Conservation (phyloP, 805 yeast species). For the Pachysolen tannophilus region DNA sequence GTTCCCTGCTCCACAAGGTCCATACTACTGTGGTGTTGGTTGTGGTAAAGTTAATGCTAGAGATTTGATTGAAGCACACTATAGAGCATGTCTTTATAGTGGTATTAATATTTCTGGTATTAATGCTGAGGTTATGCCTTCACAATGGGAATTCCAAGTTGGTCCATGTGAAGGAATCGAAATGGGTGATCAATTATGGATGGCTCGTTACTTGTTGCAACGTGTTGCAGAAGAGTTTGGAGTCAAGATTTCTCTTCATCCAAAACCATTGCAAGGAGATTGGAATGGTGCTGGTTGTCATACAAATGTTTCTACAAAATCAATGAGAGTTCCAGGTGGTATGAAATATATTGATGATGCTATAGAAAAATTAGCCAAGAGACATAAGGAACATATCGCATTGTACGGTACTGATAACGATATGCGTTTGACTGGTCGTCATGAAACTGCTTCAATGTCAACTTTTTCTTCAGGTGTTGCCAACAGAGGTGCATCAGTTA, state of each 20-base stretch:
- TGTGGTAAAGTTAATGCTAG: slow-evolving; percentile 96
- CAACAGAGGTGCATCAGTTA: slow-evolving; percentile 98
- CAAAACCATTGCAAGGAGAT: slow-evolving; percentile 97
- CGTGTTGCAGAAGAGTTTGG: slow-evolving; percentile 99
- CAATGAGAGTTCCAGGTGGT: slow-evolving; percentile 94
- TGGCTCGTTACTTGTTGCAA: slow-evolving; percentile 85
- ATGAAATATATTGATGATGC: slow-evolving; percentile 92
- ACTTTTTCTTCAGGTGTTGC: slow-evolving; percentile 95
- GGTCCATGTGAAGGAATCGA: slow-evolving; percentile 94
- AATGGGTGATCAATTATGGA: slow-evolving; percentile 98
- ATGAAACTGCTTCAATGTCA: slow-evolving; percentile 94
- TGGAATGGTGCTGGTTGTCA: slow-evolving; percentile 99
- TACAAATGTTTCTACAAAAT: slow-evolving; percentile 91
- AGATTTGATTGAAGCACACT: slow-evolving; percentile 98
- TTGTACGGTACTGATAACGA: slow-evolving; percentile 95
- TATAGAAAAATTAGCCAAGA: slow-evolving; percentile 84
- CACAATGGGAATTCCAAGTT: slow-evolving; percentile 99
- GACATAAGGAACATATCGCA: slow-evolving; percentile 94
- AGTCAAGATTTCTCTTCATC: slow-evolving; percentile 97
- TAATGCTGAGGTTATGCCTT: slow-evolving; percentile 99
- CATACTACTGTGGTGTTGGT: slow-evolving; percentile 99
- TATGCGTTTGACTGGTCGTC: slow-evolving; percentile 93
- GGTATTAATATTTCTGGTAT: slow-evolving; percentile 92
- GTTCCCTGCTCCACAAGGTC: slow-evolving; percentile 99
- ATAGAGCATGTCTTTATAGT: slow-evolving; percentile 93